phyloP scores from a whole-genome alignment of 306 rosid species.

The Cicer chorassanicum region DNA sequence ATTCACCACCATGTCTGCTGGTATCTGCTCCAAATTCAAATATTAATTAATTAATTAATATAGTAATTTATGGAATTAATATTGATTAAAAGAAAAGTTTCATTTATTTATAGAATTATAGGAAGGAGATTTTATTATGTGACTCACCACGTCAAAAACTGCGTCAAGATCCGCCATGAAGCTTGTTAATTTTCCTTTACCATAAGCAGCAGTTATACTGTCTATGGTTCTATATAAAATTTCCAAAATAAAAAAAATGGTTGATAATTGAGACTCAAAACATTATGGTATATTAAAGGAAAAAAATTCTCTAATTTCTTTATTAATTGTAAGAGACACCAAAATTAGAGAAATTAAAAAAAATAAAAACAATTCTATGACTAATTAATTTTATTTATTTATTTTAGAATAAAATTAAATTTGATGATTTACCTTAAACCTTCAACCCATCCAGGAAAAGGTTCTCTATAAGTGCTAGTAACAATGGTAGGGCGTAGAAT shows the following conservation, averaged over 20 bases:
- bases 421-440: conserved; percentile 62
- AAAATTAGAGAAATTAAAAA: too few species aligned
- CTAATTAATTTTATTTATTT: too few species aligned
- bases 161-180: conserved; percentile 53
- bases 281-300: neutral
- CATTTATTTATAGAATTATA: too few species aligned
- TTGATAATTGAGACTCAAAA: neutral
- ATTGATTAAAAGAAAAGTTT: neutral
- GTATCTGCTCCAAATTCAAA: conserved; percentile 53
- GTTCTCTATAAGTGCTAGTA: conserved; percentile 76
- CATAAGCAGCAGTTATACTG: conserved; percentile 62
- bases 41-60: neutral
- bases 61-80: neutral
- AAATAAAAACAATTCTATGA: too few species aligned
- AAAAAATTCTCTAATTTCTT: too few species aligned
- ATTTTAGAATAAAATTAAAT: neutral
- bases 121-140: too few species aligned
- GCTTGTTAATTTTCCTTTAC: conserved; percentile 64
- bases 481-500: conserved; percentile 72
- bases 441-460: conserved; percentile 91
- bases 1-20: conserved; percentile 83
- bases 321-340: too few species aligned
- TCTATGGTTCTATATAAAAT: conserved; percentile 68
- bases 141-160: conserved; percentile 62
- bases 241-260: neutral